Conservation (phyloP, 495 filamentous ascomycete genomes). For the Amorphotheca resinae region DNA sequence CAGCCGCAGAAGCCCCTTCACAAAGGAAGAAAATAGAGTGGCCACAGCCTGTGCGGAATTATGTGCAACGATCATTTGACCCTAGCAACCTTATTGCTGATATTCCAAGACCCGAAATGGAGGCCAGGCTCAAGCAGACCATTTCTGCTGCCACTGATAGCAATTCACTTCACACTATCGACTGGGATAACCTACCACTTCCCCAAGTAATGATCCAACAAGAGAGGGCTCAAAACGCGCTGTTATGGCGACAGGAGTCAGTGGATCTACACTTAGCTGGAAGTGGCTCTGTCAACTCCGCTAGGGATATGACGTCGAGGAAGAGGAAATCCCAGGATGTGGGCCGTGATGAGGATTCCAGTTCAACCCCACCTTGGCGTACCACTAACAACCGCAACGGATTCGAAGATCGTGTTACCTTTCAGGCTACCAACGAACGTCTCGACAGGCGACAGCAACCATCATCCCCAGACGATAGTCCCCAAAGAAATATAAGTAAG, state of each 20-base stretch:
- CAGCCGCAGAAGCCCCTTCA: slow-evolving; percentile 16
- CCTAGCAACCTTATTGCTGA: slow-evolving; percentile 52
- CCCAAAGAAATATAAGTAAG: slow-evolving; percentile 61
- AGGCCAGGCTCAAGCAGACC: slow-evolving; percentile 69
- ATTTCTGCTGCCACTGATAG: slow-evolving; percentile 69
- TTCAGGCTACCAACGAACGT: slow-evolving; percentile 29
- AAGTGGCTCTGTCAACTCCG: slow-evolving; percentile 1
- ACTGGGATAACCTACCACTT: slow-evolving; percentile 77
- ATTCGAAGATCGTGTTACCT: slow-evolving; percentile 69
- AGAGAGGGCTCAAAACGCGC: slow-evolving; percentile 44
- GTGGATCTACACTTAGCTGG: slow-evolving; percentile 13
- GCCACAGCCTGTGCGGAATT: slow-evolving; percentile 62
- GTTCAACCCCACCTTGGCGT: slow-evolving; percentile 56
- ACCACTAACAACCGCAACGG: slow-evolving; percentile 47
- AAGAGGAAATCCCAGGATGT: slow-evolving; percentile 75
- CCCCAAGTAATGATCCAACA: slow-evolving; percentile 75
- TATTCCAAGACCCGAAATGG: slow-evolving; percentile 57
- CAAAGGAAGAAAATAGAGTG: slow-evolving; percentile 55
- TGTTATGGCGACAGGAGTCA: slow-evolving; percentile 22
- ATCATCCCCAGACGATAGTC: slow-evolving; percentile 21
- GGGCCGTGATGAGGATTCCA: slow-evolving; percentile 25
- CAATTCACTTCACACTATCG: slow-evolving; percentile 50
- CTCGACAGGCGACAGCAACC: slow-evolving; percentile 38
- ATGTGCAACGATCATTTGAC: slow-evolving; percentile 76
- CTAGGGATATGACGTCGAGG: slow-evolving; percentile 25